phyloP scores from a whole-genome alignment of 2,329 filamentous ascomycete genomes.

The Penicillium sp. region DNA sequence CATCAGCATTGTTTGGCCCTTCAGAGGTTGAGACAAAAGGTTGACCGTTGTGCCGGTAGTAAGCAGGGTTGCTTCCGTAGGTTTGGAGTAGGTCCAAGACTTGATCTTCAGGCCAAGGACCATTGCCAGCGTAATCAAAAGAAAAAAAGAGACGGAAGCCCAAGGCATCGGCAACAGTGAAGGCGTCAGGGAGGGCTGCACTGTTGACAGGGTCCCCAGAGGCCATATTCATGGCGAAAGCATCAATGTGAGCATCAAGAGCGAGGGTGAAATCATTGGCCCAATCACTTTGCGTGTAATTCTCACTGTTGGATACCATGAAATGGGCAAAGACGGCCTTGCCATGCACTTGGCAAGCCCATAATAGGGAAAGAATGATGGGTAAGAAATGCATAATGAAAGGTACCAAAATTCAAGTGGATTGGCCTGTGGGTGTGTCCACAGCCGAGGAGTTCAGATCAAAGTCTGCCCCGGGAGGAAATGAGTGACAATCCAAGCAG shows the following conservation, averaged over 20 bases:
- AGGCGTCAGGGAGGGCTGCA: constrained; percentile 5
- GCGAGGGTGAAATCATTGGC: constrained; percentile 24
- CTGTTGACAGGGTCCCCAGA: neutral
- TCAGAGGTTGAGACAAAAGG: constrained; percentile 41
- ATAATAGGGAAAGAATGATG: too few relatives aligned
- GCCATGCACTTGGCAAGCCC: neutral
- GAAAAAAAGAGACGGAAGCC: constrained; percentile 31
- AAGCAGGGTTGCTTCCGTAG: constrained; percentile 20
- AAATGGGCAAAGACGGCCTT: constrained; percentile 33
- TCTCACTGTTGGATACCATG: constrained; percentile 19
- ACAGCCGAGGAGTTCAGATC: too few relatives aligned
- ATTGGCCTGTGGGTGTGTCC: too few relatives aligned
- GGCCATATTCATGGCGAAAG: constrained; percentile 22
- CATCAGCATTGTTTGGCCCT: constrained; percentile 33
- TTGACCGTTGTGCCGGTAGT: constrained; percentile 24
- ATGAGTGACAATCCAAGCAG: too few relatives aligned
- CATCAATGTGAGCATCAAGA: constrained; percentile 27
- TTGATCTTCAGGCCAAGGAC: constrained; percentile 22
- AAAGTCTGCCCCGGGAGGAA: too few relatives aligned
- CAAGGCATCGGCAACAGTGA: constrained; percentile 20
- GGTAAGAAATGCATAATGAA: too few relatives aligned
- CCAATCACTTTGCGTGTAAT: constrained; percentile 23
- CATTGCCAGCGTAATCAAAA: constrained; percentile 30
- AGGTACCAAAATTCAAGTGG: too few relatives aligned
- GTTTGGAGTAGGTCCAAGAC: constrained; percentile 25